Evolutionary conservation across 2,329 filamentous ascomycete genomes (phyloP).

Genomic region (Xylariaceae sp.): DNA sequence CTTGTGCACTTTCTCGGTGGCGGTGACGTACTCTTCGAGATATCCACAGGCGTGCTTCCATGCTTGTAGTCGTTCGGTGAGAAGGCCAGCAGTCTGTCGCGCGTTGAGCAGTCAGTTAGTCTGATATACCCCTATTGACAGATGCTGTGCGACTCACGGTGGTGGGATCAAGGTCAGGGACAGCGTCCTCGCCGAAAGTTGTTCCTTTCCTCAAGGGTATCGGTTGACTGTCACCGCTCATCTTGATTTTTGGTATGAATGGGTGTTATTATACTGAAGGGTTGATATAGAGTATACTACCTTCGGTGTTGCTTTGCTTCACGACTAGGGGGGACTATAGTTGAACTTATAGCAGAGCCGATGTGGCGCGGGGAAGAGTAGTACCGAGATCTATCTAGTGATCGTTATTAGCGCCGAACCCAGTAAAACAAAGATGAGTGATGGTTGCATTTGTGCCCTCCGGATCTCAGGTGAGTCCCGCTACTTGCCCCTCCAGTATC

Average conservation of each 20-base stretch:
- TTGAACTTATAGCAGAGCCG: too few relatives aligned
- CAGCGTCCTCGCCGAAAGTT: slow-evolving; percentile 51
- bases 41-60: slow-evolving; percentile 95
- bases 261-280: background rate
- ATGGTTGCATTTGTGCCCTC: too few relatives aligned
- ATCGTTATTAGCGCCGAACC: slow-evolving; percentile 9
- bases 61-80: slow-evolving; percentile 82
- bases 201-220: slow-evolving; percentile 48
- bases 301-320: background rate
- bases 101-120: slow-evolving; percentile 7
- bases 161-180: slow-evolving; percentile 55
- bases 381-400: too few relatives aligned
- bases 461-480: too few relatives aligned
- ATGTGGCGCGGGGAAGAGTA: too few relatives aligned
- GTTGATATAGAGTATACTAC: background rate
- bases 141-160: slow-evolving; percentile 42
- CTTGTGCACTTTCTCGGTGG: slow-evolving; percentile 82
- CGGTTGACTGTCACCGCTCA: slow-evolving; percentile 30
- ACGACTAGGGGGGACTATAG: background rate
- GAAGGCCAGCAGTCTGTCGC: slow-evolving; percentile 67
- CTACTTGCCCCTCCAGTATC: background rate
- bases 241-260: slow-evolving; percentile 11
- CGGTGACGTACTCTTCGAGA: slow-evolving; percentile 82
- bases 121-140: slow-evolving; percentile 4
- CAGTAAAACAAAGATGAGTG: too few relatives aligned